Evolutionary conservation across 192 early-diverging fungal species (phyloP), one percentile per base, ranked within the genome.

Genomic region (Kappamyces sp.): DNA sequence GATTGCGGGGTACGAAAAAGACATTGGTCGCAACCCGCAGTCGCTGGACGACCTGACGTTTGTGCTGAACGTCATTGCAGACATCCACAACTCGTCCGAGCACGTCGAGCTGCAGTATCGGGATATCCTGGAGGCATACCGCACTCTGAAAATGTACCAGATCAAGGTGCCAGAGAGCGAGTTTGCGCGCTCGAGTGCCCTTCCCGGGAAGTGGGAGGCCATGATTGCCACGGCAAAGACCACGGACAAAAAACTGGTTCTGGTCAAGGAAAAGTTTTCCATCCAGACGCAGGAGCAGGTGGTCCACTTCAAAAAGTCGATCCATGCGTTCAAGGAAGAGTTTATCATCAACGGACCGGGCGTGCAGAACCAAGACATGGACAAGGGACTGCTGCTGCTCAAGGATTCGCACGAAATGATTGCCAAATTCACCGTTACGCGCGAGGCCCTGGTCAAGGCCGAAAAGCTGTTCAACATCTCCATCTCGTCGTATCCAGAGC

Each of bases 401-500:
- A 76, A 77, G 45, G 71, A 75, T 39, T 70, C 77, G 1, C 75
- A 82, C 39, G 72, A 73, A 3, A 63, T 55, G 1, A 43, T 79
- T 11, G 62, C 64, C n/a, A 36, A 52, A 2, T 79, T 79, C 48
- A 61, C 74, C 0, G 35, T 60, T 2, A 64, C 61, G 41, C 52
- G 73, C 34, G 79, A 84, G 50, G 47, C 60, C 39, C 69, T 84
- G n/a, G 79, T 84, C 2, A 45, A 59, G n/a, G 79, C 77, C 7
- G 78, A 84, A 65, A 81, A 81, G 40, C 63, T 80, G 41, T 84
- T 84, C 61, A 77, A 79, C 61, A 62, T 81, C 8, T 66, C 62
- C 47, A 77, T 84, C 31, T 73, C 78, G n/a, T 73, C 79, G 11
- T 82, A 84, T 53, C 79, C 81, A 33, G 79, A 84, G 60, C 66